phyloP scores from a whole-genome alignment of 129 eudicot genomes.

The Centella asiatica region DNA sequence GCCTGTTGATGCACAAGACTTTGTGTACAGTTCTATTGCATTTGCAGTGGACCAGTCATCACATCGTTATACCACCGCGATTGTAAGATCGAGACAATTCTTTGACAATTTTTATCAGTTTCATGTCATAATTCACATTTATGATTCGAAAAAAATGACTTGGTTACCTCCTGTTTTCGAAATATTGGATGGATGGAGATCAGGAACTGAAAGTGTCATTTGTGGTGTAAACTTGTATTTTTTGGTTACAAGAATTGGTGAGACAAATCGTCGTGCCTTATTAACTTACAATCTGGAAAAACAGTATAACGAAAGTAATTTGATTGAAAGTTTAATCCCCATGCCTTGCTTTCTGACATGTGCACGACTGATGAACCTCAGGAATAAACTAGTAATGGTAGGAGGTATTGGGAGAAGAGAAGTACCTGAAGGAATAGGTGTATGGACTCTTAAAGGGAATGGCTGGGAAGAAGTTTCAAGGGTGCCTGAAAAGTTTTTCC shows the following conservation, averaged over 20 bases:
- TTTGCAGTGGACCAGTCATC: constrained; percentile 34
- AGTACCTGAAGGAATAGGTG: constrained; percentile 39
- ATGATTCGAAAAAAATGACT: constrained; percentile 24
- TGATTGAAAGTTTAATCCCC: constrained; percentile 21
- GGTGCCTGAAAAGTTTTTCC: constrained; percentile 33
- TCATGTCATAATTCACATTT: constrained; percentile 28
- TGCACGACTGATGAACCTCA: constrained; percentile 40
- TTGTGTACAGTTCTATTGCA: constrained; percentile 36
- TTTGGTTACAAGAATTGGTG: constrained; percentile 25
- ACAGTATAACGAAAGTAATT: constrained; percentile 1
- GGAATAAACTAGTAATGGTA: constrained; percentile 38
- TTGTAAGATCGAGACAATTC: constrained; percentile 39
- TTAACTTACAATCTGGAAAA: constrained; percentile 21
- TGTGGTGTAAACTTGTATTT: constrained; percentile 32
- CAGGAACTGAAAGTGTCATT: constrained; percentile 37
- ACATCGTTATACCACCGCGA: constrained; percentile 20
- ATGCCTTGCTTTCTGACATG: constrained; percentile 47
- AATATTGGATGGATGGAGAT: constrained; percentile 41
- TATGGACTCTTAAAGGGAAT: constrained; percentile 39
- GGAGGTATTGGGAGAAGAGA: constrained; percentile 43
- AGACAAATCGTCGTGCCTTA: constrained; percentile 26
- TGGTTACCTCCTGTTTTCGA: constrained; percentile 36
- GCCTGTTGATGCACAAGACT: constrained; percentile 23
- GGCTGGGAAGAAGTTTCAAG: constrained; percentile 34
- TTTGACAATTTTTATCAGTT: constrained; percentile 26